These are phyloP conservation scores for Cicer chorassanicum DNA, from an alignment of 306 rosid genomes.

Conservation along the genomic window DNA sequence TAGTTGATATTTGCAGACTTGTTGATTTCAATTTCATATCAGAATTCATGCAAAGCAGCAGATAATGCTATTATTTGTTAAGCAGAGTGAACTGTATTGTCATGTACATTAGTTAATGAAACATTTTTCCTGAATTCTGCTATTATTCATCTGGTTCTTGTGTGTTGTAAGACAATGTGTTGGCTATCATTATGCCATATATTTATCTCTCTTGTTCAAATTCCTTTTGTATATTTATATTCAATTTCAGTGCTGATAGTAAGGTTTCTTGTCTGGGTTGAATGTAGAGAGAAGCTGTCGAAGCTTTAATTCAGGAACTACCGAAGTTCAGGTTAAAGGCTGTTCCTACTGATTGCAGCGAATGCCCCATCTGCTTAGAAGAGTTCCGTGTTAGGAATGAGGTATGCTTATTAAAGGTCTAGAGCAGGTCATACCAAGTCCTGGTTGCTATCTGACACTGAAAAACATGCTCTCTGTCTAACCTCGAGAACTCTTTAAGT, in stretches of 20 bases:
- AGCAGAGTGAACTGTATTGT: slow-evolving; percentile 32
- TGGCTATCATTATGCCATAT: slow-evolving; percentile 7
- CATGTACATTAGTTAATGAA: neutral
- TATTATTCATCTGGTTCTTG: slow-evolving; percentile 7
- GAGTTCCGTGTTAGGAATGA: slow-evolving; percentile 92
- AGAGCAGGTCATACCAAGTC: slow-evolving; percentile 1
- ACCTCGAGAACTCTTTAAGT: slow-evolving; percentile 4
- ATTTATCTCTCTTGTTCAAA: neutral
- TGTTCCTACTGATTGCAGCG: slow-evolving; percentile 98
- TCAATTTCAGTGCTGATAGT: slow-evolving; percentile 44
- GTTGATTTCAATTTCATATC: slow-evolving; percentile 29
- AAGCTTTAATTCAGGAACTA: slow-evolving; percentile 98
- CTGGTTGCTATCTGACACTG: slow-evolving; percentile 13
- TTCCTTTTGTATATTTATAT: slow-evolving; percentile 1
- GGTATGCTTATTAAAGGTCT: slow-evolving; percentile 55
- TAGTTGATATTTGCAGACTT: slow-evolving; percentile 29
- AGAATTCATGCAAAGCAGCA: slow-evolving; percentile 17
- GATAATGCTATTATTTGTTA: slow-evolving; percentile 18
- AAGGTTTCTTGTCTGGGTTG: slow-evolving; percentile 45
- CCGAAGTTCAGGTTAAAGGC: slow-evolving; percentile 96
- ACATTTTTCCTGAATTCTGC: slow-evolving; percentile 20
- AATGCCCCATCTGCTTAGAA: slow-evolving; percentile 97
- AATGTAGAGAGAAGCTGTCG: slow-evolving; percentile 95
- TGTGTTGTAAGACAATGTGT: slow-evolving; percentile 1
- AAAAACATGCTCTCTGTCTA: slow-evolving; percentile 21